Evolutionary conservation across 2,329 filamentous ascomycete species (phyloP).

Genomic region (Boeremia exigua): DNA sequence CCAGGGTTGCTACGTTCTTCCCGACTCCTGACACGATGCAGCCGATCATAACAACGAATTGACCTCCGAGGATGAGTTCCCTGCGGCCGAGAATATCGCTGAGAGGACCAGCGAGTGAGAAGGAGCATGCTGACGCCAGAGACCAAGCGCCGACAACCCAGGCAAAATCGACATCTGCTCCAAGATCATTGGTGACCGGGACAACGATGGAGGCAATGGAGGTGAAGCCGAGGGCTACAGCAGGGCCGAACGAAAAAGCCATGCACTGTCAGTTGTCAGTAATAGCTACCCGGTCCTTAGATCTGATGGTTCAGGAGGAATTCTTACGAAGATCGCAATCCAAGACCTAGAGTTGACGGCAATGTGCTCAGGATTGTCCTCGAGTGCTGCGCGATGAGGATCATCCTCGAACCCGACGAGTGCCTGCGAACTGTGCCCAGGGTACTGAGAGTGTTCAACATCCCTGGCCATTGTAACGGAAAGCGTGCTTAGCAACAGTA

Average conservation of each 20-base stretch:
- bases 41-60: not conserved
- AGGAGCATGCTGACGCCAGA: slow-evolving; percentile 2
- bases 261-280: slow-evolving; percentile 1
- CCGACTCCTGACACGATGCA: slow-evolving; percentile 1
- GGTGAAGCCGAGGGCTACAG: slow-evolving; percentile 1
- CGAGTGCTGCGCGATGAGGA: slow-evolving; percentile 1
- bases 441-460: not conserved
- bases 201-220: slow-evolving; percentile 2
- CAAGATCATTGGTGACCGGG: slow-evolving; percentile 1
- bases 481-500: not conserved
- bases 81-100: slow-evolving; percentile 2
- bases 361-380: not conserved
- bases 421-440: too few relatives aligned
- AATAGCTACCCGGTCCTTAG: not conserved
- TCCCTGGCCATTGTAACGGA: not conserved
- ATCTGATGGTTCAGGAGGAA: not conserved
- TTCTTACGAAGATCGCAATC: slow-evolving; percentile 1
- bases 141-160: slow-evolving; percentile 4
- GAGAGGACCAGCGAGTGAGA: slow-evolving; percentile 3
- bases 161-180: not conserved
- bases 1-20: not conserved
- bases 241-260: slow-evolving; percentile 2
- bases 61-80: not conserved
- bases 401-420: not conserved
- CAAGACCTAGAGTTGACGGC: not conserved